Base-by-base conservation (phyloP, 805 yeast genomes). In the Groenewaldozyma tartarivorans region DNA sequence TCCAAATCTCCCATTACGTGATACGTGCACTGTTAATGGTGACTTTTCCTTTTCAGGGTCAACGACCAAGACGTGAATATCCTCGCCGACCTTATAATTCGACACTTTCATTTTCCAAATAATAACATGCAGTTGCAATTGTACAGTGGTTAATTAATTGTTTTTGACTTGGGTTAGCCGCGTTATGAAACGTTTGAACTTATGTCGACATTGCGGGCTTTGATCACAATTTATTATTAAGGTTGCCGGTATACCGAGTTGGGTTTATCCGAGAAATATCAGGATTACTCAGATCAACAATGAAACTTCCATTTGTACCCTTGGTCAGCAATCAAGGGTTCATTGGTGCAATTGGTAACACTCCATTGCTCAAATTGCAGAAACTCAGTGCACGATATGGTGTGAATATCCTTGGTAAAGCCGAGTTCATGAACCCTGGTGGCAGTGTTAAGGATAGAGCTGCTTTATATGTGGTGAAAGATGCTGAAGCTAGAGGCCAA, bases 361-460 rank as follows among this genome's bases (percentile, higher is more conserved):
- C 96, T 3, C 96, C 96, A 20, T 65, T 88, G 49, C 66, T 88
- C 48, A 71, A 72, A 48, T 67, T 83, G 36, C 72, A 74, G 50
- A 62, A 61, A 27, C 61, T 83, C 19, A 74, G 82, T 30, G 63
- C 70, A 18, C 71, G 72, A 49, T 59, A 75, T 2, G 84, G 85
- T 4, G 68, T 88, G 51, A 79, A 83, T 51, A 74, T 88, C 47
- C 87, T 77, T 57, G 96, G 84, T 32, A 88, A 88, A 58, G 95
- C 94, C 4, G 96, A 86, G 62, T 82, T 77, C 65, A 81, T 81
- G 80, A 86, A 86, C 61, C 96, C 96, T 2, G 95, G 95, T 37
- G 96, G 95, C 0, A 80, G 92, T 7, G 88, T 86, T 42, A 86
- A 86, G 56, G 96, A 86, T 59, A 71, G 96, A 44, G 95, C 96